Evolutionary conservation across 2,329 filamentous ascomycete genomes (phyloP), one percentile per base, ranked within the genome.

Genomic region (Coniella lustricola): DNA sequence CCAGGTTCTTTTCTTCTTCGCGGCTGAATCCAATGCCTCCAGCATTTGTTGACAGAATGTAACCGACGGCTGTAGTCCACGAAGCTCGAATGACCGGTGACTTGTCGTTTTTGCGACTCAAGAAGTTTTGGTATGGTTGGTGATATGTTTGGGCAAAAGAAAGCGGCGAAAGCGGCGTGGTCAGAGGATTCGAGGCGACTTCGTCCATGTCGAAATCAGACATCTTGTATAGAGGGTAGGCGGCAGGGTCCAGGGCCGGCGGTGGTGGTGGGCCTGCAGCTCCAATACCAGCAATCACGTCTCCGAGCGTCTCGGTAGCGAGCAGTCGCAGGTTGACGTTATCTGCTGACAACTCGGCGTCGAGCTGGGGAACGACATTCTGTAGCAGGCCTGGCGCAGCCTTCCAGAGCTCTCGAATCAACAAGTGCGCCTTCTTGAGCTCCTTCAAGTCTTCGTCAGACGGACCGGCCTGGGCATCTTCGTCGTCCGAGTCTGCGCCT

Each of bases 281-380:
- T 43, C 91, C 91, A 62, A 97, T 94, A 5, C 91, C 91, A 35
- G 91, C 85, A 21, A 94, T 85, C 74, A 98, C 90, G 62, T 97
- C 91, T 46, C 94, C 93, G 34, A 98, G 80, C 0, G 93, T 95
- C 65, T 97, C 89, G 0, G 91, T 95, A 2, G 91, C 91, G 49
- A 98, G 76, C 51, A 88, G 77, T 46, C 93, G 86, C 48, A 98
- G 72, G 57, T 93, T 83, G 3, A 90, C 76, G 52, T 94, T 94
- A 62, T 98, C 93, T 0, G 90, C 90, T 3, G 85, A 86, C 45
- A 98, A 72, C 68, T 98, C 93, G 31, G 89, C 87, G 62, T 97
- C 91, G 34, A 98, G 74, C 64, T 96, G 90, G 3, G 90, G 90
- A 45, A 98, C 84, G 12, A 98, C 91, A 59, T 96, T 95, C 55